Evolutionary conservation across 2,329 filamentous ascomycete species (phyloP), one percentile per base, ranked within the genome.

Genomic region (Apiospora hydei): DNA sequence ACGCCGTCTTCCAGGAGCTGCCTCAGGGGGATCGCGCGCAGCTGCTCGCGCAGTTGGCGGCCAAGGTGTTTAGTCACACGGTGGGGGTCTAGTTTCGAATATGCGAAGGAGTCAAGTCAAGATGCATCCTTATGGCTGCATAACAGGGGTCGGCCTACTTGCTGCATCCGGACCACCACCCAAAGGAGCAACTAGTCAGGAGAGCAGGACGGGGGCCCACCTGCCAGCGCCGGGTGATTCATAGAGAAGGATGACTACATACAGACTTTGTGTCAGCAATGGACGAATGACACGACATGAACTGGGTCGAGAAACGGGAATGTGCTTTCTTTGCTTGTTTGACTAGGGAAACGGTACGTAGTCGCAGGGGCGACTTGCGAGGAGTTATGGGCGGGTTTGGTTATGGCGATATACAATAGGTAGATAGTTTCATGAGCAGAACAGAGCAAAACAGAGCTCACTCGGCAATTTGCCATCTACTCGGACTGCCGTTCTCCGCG

Each of bases 1-100:
- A 97, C 82, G 87, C 91, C 41, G 96, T 98, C 21, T 98, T 96
- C 81, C 91, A 89, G 86, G 93, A 98, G 77, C 85, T 99, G 79
- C 95, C 95, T 69, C 93, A 94, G 82, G 88, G 87, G 69, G 95
- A 98, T 79, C 93, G 94, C 79, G 91, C 94, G 71, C 91, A 91
- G 81, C 83, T 99, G 78, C 85, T 98, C 73, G 93, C 91, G 80
- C 93, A 97, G 82, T 83, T 98, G 79, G 96, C 96, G 1, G 91
- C 91, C 43, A 96, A 94, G 82, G 92, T 98, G 1, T 95, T 98
- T 80, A 93, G 92, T 74, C 92, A 94, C 81, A 92, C 92, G 26
- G 92, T 94, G 47, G 90, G 91, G 8, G 81, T 68, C 41, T 68
- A 47, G 11, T 5, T 64, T 14, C 34, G 34, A 43, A n/a, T 41